Evolutionary conservation across 495 filamentous ascomycete genomes (phyloP).

Genomic region (Astrothelium macrocarpum): DNA sequence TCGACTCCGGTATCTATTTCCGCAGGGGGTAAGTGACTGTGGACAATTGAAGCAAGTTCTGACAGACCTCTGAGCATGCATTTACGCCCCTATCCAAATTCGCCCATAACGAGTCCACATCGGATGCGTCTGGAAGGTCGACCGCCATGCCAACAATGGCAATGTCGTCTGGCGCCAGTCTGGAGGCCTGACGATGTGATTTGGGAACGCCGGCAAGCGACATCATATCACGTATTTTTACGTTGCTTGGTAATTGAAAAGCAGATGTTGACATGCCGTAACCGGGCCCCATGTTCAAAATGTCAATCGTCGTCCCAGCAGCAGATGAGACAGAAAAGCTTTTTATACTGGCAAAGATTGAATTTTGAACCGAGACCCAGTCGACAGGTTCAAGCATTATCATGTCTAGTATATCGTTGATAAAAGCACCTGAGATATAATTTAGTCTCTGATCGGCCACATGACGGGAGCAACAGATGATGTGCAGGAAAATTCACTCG

Average conservation of each 20-base stretch:
- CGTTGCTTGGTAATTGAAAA: constrained; percentile 5
- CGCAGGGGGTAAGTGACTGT: not conserved
- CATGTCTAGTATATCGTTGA: constrained; percentile 2
- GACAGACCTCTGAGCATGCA: constrained; percentile 4
- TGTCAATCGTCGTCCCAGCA: not conserved
- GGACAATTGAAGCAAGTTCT: not conserved
- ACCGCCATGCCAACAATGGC: constrained; percentile 7
- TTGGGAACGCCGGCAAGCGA: constrained; percentile 1
- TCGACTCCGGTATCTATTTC: constrained; percentile 6
- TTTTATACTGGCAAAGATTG: not conserved
- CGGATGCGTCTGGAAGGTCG: constrained; percentile 1
- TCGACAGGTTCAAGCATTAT: constrained; percentile 4
- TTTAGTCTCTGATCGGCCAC: constrained; percentile 5
- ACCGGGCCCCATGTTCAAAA: constrained; percentile 6
- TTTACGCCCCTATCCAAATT: not conserved
- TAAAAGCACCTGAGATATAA: constrained; percentile 1
- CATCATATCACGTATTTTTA: constrained; percentile 5
- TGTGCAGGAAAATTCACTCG: not conserved
- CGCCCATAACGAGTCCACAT: constrained; percentile 3
- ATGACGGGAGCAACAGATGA: not conserved
- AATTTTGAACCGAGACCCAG: constrained; percentile 5
- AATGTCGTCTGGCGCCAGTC: constrained; percentile 5
- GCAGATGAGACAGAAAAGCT: not conserved
- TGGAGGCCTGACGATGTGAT: constrained; percentile 1
- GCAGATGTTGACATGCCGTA: constrained; percentile 6